Evolutionary conservation across 2,329 filamentous ascomycete genomes (phyloP).

Genomic region (Dactylellina cionopaga): DNA sequence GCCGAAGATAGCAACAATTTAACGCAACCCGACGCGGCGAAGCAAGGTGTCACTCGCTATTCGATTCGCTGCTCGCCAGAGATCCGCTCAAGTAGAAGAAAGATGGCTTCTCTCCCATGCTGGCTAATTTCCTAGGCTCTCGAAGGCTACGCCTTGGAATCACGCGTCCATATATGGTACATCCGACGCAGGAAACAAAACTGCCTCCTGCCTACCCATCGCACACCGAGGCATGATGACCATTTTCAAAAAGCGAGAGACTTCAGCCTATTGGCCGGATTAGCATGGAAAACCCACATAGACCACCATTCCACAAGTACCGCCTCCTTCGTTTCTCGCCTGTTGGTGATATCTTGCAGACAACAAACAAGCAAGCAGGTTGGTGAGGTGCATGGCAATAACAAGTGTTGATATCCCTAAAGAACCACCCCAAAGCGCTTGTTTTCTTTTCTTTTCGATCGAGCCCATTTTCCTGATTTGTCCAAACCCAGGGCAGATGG

Average conservation of each 20-base stretch:
- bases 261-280: constrained; percentile 45
- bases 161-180: constrained; percentile 52
- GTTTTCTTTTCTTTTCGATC: constrained; percentile 17
- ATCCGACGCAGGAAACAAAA: constrained; percentile 39
- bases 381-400: constrained; percentile 34
- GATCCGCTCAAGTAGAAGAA: constrained; percentile 26
- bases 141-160: constrained; percentile 41
- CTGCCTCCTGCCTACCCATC: not conserved
- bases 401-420: constrained; percentile 39
- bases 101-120: too few relatives aligned
- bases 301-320: constrained; percentile 38
- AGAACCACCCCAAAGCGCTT: constrained; percentile 8
- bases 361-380: too few relatives aligned
- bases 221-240: not conserved
- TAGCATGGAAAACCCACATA: constrained; percentile 30
- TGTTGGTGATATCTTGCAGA: constrained; percentile 19
- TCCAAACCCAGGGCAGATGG: constrained; percentile 29
- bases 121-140: not conserved
- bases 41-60: constrained; percentile 46
- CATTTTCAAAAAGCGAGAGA: constrained; percentile 22
- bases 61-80: constrained; percentile 28
- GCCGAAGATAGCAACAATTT: constrained; percentile 44
- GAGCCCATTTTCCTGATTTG: constrained; percentile 38
- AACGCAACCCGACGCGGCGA: constrained; percentile 52
- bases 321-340: constrained; percentile 31